Percentiles rank a stretch among this genome's conserved stretches.
Evolutionary conservation across 257 asterid genomes (phyloP).

Genomic region (Galeopsis tetrahit): DNA sequence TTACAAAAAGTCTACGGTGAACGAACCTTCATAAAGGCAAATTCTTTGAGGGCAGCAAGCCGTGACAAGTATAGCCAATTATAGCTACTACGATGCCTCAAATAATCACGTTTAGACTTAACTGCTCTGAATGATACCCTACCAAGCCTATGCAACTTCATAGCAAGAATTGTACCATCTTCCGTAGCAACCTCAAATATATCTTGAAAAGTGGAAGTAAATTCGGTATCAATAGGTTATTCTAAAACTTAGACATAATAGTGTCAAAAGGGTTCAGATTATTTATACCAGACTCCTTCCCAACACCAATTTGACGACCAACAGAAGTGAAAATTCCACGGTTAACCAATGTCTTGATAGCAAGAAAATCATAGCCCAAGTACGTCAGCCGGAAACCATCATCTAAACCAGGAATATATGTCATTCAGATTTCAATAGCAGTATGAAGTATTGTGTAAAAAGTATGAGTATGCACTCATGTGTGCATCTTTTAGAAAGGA

Average conservation of each 20-base stretch:
- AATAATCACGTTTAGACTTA: conserved; percentile 94
- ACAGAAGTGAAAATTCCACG: conserved; percentile 90
- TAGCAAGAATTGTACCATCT: conserved; percentile 92
- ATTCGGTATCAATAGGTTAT: conserved; percentile 4
- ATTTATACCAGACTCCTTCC: conserved; percentile 90
- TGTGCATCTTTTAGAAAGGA: conserved; percentile 13
- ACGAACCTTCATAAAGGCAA: conserved; percentile 94
- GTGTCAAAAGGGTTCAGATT: conserved; percentile 17
- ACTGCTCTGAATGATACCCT: conserved; percentile 96
- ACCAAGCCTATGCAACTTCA: conserved; percentile 98
- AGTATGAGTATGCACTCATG: conserved; percentile 17
- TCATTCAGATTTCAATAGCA: conserved; percentile 22
- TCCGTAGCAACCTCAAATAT: conserved; percentile 95
- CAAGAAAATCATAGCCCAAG: conserved; percentile 98
- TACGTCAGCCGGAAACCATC: conserved; percentile 97
- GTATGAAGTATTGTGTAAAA: neutral
- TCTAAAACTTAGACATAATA: conserved; percentile 11
- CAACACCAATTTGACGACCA: conserved; percentile 97
- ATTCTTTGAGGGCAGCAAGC: conserved; percentile 97
- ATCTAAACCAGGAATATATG: conserved; percentile 50
- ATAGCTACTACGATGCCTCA: conserved; percentile 92
- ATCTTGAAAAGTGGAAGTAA: conserved; percentile 48
- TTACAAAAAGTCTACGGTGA: neutral
- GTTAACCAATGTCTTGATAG: conserved; percentile 89
- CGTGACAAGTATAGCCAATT: conserved; percentile 96